Base-by-base conservation (phyloP, 169 alveolate genomes). In the Plasmodium gallinaceum region DNA sequence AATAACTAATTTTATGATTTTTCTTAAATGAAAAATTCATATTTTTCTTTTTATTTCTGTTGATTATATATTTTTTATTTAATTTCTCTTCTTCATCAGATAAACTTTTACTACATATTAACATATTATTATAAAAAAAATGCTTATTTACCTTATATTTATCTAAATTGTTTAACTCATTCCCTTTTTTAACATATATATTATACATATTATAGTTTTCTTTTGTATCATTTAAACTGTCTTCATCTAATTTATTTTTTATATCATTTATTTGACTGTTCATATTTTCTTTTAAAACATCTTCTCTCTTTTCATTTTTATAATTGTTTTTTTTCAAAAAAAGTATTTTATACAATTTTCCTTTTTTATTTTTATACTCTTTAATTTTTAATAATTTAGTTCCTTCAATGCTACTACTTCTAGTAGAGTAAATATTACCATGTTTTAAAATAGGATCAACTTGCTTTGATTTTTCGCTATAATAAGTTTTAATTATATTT, bases 261-360 rank as follows among this genome's bases (percentile, higher is more conserved):
- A 14, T 2, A 61, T 61, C 16, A 61, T 61, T 61, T 22, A 61
- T 61, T 61, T 22, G 26, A 24, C 14, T 61, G 16, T 66, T 18
- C 8, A 8, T 20, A 42, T 39, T 18, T 22, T 70, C 37, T 5
- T 24, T 26, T 39, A 2, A 37, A 16, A 16, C 4, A 16, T 37
- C 32, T 8, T 74, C 62, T 12, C 22, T 57, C 16, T 37, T 32
- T 32, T 57, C 65, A 39, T 24, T 62, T 62, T 62, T 22, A 39
- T 62, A 20, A 16, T 76, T 76, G 16, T 76, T 76, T 76, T 18
- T 61, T 20, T 76, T 76, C 62, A 76, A 76, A 76, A 76, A 62
- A 7, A 26, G 75, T 0, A 61, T 24, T 39, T 76, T 60, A 39
- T 61, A 61, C 3, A 76, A 10, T 26, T 26, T 20, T 20, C 88